Evolutionary conservation across 371 early-diverging fungal species (phyloP), one percentile per base, ranked within the genome.

Genomic region (Rhizopus delemar): DNA sequence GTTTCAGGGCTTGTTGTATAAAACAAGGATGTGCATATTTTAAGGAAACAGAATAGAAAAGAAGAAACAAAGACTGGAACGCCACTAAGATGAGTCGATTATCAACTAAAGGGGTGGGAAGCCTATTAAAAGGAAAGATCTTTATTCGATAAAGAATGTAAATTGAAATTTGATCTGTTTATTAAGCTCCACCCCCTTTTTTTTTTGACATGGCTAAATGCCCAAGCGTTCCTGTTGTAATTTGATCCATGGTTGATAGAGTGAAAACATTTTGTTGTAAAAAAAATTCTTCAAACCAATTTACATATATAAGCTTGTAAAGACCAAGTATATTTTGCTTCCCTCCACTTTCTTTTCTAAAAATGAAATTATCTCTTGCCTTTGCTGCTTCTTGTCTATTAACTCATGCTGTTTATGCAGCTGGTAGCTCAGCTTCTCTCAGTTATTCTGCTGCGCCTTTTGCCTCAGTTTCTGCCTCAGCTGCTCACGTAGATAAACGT

Each of bases 321-420:
- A 35, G 9, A 7, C 31, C 29, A 39, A 22, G 4, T 7, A 36
- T 48, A 16, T 39, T 41, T 41, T 45, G 29, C 36, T 41, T 41
- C 41, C 41, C 3, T 50, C 16, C 49, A 32, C 16, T 38, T 32
- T 48, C 39, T 29, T 53, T 8, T 53, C 15, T 34, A 45, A 31
- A 35, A 55, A 68, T 68, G 68, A 56, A 60, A 49, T 57, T 68
- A 31, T 48, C 64, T 54, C 53, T 65, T 53, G 65, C 60, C 36
- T 22, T 68, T n/a, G 38, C 59, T 41, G 48, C 68, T 29, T 60
- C 65, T 31, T 48, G 52, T 29, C 38, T 68, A 7, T 65, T 65
- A 48, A 36, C 56, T 12, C 59, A 65, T 55, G 65, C 65, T 33
- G 60, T 56, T 15, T 65, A 39, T 36, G 60, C 60, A 5, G 43